Conservation (phyloP, 441 rosid genomes). For the Arabidopsis lyrata region DNA sequence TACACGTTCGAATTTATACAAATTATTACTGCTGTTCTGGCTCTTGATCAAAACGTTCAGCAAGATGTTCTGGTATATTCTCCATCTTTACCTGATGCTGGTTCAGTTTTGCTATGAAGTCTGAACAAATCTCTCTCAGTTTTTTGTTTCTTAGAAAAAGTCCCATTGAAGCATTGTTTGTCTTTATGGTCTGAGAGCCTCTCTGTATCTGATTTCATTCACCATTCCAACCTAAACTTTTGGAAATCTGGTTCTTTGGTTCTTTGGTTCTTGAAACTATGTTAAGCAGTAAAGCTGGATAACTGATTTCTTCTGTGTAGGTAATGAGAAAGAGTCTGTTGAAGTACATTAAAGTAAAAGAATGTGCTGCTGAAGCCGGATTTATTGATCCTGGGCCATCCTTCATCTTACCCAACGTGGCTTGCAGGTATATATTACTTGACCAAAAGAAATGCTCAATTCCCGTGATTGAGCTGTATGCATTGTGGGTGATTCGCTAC, state of each 20-base stretch:
- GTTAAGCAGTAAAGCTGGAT: too few species aligned
- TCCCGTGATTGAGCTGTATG: neutral
- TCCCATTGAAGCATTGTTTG: neutral
- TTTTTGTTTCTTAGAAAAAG: too few species aligned
- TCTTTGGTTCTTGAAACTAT: slow-evolving; percentile 5
- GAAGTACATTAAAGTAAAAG: slow-evolving; percentile 77
- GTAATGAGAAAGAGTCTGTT: slow-evolving; percentile 88
- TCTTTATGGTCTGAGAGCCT: slow-evolving; percentile 8
- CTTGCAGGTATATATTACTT: slow-evolving; percentile 86
- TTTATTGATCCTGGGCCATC: slow-evolving; percentile 76
- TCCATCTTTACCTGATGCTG: neutral
- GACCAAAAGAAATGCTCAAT: slow-evolving; percentile 5
- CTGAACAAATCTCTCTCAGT: too few species aligned
- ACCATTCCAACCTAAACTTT: neutral
- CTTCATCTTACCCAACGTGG: slow-evolving; percentile 81
- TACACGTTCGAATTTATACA: slow-evolving; percentile 85
- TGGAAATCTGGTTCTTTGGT: slow-evolving; percentile 2
- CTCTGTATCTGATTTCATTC: neutral
- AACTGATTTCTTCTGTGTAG: too few species aligned
- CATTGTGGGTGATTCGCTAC: slow-evolving; percentile 33
- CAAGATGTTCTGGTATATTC: slow-evolving; percentile 84
- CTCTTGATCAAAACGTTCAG: slow-evolving; percentile 84
- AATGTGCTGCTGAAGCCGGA: slow-evolving; percentile 91
- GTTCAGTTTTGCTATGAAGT: too few species aligned
- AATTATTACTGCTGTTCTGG: slow-evolving; percentile 78